These are phyloP conservation scores for Xylaria cubensis DNA, from an alignment of 495 filamentous ascomycete genomes.

Conservation along the genomic window DNA sequence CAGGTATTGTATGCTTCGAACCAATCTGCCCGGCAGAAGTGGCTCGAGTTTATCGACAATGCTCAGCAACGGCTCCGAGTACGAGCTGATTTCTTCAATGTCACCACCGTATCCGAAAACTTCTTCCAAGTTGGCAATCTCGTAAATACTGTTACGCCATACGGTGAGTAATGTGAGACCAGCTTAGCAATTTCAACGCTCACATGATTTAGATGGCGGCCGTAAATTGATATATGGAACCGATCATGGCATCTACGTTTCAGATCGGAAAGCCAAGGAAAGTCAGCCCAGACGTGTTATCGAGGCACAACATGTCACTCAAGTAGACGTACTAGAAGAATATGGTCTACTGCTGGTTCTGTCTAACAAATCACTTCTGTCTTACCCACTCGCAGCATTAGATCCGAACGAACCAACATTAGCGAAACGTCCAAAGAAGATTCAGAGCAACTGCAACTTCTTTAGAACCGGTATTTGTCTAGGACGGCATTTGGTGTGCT, in stretches of 20 bases:
- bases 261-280: slow-evolving; percentile 84
- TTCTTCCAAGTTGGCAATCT: slow-evolving; percentile 84
- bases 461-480: slow-evolving; percentile 97
- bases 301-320: slow-evolving; percentile 85
- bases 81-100: slow-evolving; percentile 92
- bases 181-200: slow-evolving; percentile 33
- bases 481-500: slow-evolving; percentile 92
- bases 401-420: slow-evolving; percentile 81
- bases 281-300: slow-evolving; percentile 81
- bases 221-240: slow-evolving; percentile 93
- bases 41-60: slow-evolving; percentile 92
- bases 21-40: slow-evolving; percentile 83
- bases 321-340: slow-evolving; percentile 95
- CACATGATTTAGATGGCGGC: slow-evolving; percentile 73
- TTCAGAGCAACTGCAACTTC: slow-evolving; percentile 95
- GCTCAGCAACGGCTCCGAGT: slow-evolving; percentile 86
- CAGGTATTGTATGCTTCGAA: slow-evolving; percentile 86
- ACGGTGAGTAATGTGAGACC: slow-evolving; percentile 62
- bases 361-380: slow-evolving; percentile 86
- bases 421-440: slow-evolving; percentile 92
- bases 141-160: slow-evolving; percentile 91
- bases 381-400: slow-evolving; percentile 81
- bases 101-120: slow-evolving; percentile 79
- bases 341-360: slow-evolving; percentile 92
- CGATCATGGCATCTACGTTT: slow-evolving; percentile 89